These are phyloP conservation scores for Russula sp. DNA, from an alignment of 768 basidiomycete genomes.

Conservation along the genomic window DNA sequence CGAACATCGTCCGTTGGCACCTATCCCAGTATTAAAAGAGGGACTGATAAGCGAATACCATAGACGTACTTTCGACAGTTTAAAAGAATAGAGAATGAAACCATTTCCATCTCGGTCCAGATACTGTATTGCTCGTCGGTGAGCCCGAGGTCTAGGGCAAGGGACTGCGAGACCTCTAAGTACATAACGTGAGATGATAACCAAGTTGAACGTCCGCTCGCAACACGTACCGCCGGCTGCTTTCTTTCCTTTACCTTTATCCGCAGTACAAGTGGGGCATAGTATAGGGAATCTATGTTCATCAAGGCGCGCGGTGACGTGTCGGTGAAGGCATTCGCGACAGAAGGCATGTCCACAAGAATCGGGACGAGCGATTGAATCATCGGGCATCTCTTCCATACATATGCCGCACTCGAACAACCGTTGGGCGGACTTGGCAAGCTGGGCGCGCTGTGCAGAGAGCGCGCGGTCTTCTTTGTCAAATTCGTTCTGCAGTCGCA, in stretches of 20 bases:
- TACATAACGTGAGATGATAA: not conserved
- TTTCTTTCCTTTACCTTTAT: conserved; percentile 27
- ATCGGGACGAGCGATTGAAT: conserved; percentile 45
- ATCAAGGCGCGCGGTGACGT: conserved; percentile 46
- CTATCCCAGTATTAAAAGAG: conserved; percentile 15
- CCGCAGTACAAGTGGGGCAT: conserved; percentile 54
- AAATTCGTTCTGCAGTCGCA: conserved; percentile 39
- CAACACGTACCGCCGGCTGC: conserved; percentile 37
- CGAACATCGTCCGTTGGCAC: conserved; percentile 32
- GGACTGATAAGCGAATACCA: not conserved
- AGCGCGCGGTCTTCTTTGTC: conserved; percentile 45
- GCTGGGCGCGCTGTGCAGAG: conserved; percentile 37
- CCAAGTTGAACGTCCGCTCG: not conserved
- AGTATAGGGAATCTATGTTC: conserved; percentile 57
- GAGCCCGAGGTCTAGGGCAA: conserved; percentile 48
- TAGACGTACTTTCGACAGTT: conserved; percentile 48
- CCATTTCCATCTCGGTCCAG: conserved; percentile 49
- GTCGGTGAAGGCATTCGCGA: conserved; percentile 47
- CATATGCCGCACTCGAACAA: conserved; percentile 57
- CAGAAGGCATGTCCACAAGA: conserved; percentile 55
- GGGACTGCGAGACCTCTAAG: conserved; percentile 41
- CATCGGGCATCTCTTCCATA: conserved; percentile 47
- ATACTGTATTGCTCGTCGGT: conserved; percentile 42
- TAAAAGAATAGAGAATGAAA: conserved; percentile 43
- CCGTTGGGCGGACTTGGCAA: conserved; percentile 35